Base-by-base conservation (phyloP, 495 filamentous ascomycete species). In the Lasiosphaeria hispida region DNA sequence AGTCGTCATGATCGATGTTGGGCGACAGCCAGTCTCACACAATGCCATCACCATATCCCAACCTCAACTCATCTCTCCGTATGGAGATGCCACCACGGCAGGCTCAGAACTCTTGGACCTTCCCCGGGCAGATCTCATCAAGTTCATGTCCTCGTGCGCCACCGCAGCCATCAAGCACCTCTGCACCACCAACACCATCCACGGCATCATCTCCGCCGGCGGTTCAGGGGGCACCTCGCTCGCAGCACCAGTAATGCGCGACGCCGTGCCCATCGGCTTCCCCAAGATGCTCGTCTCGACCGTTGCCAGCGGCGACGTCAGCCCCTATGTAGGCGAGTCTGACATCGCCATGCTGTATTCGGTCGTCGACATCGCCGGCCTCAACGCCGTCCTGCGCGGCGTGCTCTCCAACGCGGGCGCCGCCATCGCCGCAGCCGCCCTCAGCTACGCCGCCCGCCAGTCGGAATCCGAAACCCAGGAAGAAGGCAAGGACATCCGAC, bases 231-330 rank as follows among this genome's bases (percentile, higher is more conserved):
- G 82, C 0, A 88, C 86, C 0, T 74, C 75, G 2, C 72, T 89
- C 7, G 77, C 77, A 0, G 70, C 84, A 0, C 68, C 74, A 0
- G 78, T 83, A 0, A 87, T 90, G 85, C 73, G 82, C 7, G 64
- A 74, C 10, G 79, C 75, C 0, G 59, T 84, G 1, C 86, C 87
- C 0, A 67, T 88, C 11, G 84, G 84, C 0, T 78, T 88, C 41
- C 87, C 87, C 0, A 90, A 90, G 61, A 34, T 90, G 36, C 83
- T 90, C 55, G 84, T 89, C 0, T 84, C 80, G 15, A 89, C 87
- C 0, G 81, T 89, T 58, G 85, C 85, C 4, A 81, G 77, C 9
- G 83, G 85, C 3, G 81, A 88, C 58, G 79, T 81, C 1, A 73
- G 73, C 0, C 75, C 79, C 0, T 79, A 84, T 11, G 75, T 89